Percentiles rank a stretch among this genome's conserved stretches.
Conservation (phyloP, 148 eudicot genomes). For the Vaccinium darrowii region DNA sequence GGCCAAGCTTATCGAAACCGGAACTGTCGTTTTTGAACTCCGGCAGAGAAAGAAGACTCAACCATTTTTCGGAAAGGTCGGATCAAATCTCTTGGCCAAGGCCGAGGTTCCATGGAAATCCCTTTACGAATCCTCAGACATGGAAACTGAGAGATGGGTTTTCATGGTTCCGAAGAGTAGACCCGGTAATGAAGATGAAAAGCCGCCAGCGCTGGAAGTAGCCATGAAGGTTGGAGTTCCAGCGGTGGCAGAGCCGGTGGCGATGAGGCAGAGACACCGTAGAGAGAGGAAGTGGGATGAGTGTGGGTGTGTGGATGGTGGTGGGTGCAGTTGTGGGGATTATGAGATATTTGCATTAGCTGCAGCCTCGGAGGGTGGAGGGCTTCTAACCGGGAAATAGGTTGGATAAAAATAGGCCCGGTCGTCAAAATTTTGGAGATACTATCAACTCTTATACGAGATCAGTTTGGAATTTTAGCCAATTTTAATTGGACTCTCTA, state of each 20-base stretch:
- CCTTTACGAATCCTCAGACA: conserved; percentile 34
- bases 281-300: conserved; percentile 19
- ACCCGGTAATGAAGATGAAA: conserved; percentile 18
- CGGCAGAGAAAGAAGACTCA: conserved; percentile 29
- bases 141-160: conserved; percentile 53
- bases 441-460: too few relatives aligned
- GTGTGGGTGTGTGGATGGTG: conserved; percentile 46
- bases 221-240: conserved; percentile 32
- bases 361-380: conserved; percentile 21
- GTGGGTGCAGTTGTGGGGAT: conserved; percentile 21
- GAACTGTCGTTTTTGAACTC: conserved; percentile 41
- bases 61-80: conserved; percentile 25
- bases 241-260: not conserved
- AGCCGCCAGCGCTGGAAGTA: conserved; percentile 47
- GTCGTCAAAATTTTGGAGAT: too few relatives aligned
- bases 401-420: too few relatives aligned
- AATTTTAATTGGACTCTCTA: too few relatives aligned
- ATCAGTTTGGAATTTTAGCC: too few relatives aligned
- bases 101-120: conserved; percentile 54
- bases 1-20: conserved; percentile 22
- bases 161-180: not conserved
- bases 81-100: conserved; percentile 40
- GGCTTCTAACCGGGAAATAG: conserved; percentile 11
- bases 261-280: conserved; percentile 15
- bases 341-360: conserved; percentile 34